A percentile compares a stretch with the other conserved stretches of the same genome.
These are phyloP conservation scores for Podospora pseudopauciseta DNA, from an alignment of 495 filamentous ascomycete species.

Conservation along the genomic window DNA sequence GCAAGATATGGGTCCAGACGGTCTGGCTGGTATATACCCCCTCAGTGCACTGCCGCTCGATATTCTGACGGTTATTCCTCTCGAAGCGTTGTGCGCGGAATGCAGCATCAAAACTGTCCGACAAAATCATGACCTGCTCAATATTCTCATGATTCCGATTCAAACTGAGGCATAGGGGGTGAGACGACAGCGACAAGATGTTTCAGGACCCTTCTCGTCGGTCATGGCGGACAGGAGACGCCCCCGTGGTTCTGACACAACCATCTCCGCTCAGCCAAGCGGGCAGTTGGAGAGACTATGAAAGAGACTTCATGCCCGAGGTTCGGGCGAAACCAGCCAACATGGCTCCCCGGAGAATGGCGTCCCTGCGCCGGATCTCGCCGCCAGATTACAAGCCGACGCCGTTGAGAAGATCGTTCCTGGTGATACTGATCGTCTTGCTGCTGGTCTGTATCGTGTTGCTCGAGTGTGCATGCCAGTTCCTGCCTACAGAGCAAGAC, in stretches of 20 bases:
- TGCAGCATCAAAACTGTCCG: not conserved
- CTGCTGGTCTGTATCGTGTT: slow-evolving; percentile 24
- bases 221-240: not conserved
- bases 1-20: not conserved
- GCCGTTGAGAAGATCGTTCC: slow-evolving; percentile 37
- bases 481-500: slow-evolving; percentile 26
- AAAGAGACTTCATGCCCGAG: slow-evolving; percentile 1
- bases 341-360: not conserved
- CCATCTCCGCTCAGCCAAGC: slow-evolving; percentile 1
- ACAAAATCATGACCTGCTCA: not conserved
- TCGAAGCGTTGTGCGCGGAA: not conserved
- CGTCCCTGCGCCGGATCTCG: not conserved
- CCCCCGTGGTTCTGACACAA: not conserved
- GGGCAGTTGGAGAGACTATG: slow-evolving; percentile 1
- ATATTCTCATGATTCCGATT: not conserved
- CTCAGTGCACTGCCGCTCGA: not conserved
- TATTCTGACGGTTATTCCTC: not conserved
- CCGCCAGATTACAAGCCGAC: slow-evolving; percentile 34
- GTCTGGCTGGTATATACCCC: not conserved
- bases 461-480: slow-evolving; percentile 25
- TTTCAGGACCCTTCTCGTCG: not conserved
- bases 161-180: not conserved
- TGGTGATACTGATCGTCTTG: slow-evolving; percentile 20
- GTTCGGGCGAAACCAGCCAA: not conserved
- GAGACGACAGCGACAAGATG: not conserved